phyloP scores from a whole-genome alignment of 2,329 filamentous ascomycete genomes.

The Didymella glomerata region DNA sequence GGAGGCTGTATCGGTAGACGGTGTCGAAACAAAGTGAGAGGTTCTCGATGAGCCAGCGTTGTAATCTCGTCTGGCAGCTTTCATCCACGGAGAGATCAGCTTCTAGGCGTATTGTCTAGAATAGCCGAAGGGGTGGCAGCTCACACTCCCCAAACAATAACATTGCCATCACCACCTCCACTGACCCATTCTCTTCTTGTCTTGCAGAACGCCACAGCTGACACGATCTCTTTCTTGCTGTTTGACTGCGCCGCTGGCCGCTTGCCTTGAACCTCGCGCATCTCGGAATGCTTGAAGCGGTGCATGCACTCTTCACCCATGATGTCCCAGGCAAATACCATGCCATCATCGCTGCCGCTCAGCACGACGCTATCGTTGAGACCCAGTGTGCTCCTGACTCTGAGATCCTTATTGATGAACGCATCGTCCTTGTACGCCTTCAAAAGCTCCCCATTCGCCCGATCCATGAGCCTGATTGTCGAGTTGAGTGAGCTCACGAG shows the following conservation, averaged over 20 bases:
- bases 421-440: constrained; percentile 70
- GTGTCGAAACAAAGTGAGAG: background rate
- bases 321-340: constrained; percentile 84
- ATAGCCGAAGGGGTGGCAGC: background rate
- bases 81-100: background rate
- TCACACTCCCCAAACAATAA: constrained; percentile 47
- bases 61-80: background rate
- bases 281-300: constrained; percentile 60
- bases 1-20: background rate
- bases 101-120: background rate
- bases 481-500: constrained; percentile 80
- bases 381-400: constrained; percentile 80
- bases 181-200: constrained; percentile 58
- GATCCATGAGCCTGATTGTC: constrained; percentile 81
- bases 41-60: background rate
- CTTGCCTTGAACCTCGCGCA: constrained; percentile 37
- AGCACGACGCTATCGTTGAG: constrained; percentile 79
- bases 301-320: constrained; percentile 74
- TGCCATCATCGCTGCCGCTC: constrained; percentile 80
- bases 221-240: constrained; percentile 57
- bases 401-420: constrained; percentile 72
- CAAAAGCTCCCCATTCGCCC: constrained; percentile 74
- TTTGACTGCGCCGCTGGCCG: constrained; percentile 43
- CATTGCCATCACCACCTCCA: constrained; percentile 59
- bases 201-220: constrained; percentile 59